Evolutionary conservation across 345 rosid genomes (phyloP).

Genomic region (Ceriops zippeliana): DNA sequence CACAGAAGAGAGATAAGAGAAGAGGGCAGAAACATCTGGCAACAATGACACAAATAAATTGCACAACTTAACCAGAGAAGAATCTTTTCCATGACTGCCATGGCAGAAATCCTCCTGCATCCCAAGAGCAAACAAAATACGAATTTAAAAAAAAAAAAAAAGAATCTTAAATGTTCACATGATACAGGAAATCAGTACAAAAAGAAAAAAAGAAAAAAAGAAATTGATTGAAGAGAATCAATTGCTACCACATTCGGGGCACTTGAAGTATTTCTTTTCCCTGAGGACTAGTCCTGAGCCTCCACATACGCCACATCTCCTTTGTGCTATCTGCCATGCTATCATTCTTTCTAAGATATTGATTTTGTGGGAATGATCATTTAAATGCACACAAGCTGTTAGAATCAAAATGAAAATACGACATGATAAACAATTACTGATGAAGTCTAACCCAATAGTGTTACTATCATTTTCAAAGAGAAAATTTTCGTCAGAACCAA

Average conservation of each 20-base stretch:
- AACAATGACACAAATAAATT: background rate
- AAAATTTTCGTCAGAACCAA: too few relatives aligned
- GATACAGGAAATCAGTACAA: background rate
- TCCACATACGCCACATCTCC: constrained; percentile 62
- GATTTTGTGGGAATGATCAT: too few relatives aligned
- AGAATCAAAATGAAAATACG: too few relatives aligned
- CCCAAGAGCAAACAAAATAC: background rate
- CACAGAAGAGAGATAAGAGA: background rate
- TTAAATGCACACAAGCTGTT: too few relatives aligned
- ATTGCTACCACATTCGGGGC: constrained; percentile 55
- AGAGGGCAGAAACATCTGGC: background rate
- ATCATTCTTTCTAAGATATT: background rate
- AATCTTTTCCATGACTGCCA: constrained; percentile 94
- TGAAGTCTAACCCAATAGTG: too few relatives aligned
- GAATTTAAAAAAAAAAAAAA: too few relatives aligned
- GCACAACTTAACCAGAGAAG: constrained; percentile 58
- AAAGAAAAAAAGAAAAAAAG: background rate
- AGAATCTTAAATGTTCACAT: too few relatives aligned
- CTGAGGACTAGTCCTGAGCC: constrained; percentile 71
- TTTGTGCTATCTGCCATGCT: constrained; percentile 60
- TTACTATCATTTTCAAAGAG: too few relatives aligned
- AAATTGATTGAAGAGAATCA: background rate
- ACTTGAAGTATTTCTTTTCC: constrained; percentile 52
- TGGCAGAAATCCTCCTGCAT: constrained; percentile 83
- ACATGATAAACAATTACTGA: too few relatives aligned